Evolutionary conservation across 1,284 basidiomycete species (phyloP).

Genomic region (Filobasidium uniguttulatum): DNA sequence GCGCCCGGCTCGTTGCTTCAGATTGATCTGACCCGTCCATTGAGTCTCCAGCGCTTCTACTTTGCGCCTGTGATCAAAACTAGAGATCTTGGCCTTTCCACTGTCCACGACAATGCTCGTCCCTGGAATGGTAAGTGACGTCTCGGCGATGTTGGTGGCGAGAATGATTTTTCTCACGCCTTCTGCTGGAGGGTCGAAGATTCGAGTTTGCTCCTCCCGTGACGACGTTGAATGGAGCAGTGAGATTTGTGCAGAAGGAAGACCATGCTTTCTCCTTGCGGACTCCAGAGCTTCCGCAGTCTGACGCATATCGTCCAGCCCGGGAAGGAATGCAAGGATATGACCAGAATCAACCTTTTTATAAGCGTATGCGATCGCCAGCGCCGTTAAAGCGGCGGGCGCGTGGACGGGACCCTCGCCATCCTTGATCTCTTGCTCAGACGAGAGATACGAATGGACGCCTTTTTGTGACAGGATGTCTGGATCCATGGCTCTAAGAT

Average conservation of each 20-base stretch:
- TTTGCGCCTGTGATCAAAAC: conserved; percentile 80
- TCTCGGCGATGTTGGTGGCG: conserved; percentile 93
- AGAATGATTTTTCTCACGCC: conserved; percentile 79
- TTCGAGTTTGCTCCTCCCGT: conserved; percentile 73
- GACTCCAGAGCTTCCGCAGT: conserved; percentile 60
- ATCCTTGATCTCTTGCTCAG: too few relatives aligned
- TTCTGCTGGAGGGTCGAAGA: conserved; percentile 65
- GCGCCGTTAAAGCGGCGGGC: conserved; percentile 24
- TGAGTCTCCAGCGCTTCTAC: conserved; percentile 76
- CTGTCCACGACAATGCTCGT: conserved; percentile 91
- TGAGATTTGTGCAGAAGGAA: conserved; percentile 51
- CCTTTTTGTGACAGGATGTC: too few relatives aligned
- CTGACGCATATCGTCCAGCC: conserved; percentile 83
- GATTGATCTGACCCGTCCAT: conserved; percentile 85
- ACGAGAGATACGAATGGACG: too few relatives aligned
- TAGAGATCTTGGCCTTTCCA: conserved; percentile 77
- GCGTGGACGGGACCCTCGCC: too few relatives aligned
- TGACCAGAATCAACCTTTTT: too few relatives aligned
- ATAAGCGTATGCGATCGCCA: too few relatives aligned
- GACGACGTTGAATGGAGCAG: conserved; percentile 80
- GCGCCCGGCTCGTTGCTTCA: conserved; percentile 85
- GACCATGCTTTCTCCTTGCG: conserved; percentile 37
- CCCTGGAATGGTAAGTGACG: conserved; percentile 89
- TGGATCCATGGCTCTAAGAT: conserved; percentile 39
- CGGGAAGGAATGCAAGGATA: too few relatives aligned